These are phyloP conservation scores for Arthrobotrys conoides DNA, from an alignment of 2,329 filamentous ascomycete species.

Conservation along the genomic window DNA sequence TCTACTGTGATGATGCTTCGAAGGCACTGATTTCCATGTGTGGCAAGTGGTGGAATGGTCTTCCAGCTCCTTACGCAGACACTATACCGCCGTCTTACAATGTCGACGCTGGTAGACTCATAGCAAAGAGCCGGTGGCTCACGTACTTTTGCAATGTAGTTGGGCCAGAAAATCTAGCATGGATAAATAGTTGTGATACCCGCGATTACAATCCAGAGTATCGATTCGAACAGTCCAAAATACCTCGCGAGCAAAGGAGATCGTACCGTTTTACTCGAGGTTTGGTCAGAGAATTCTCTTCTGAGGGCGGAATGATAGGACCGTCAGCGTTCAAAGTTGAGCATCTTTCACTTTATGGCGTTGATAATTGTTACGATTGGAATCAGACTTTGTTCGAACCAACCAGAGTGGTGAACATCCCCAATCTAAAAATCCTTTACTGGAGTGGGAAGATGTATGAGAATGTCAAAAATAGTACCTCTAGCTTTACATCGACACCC, in stretches of 20 bases:
- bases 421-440: neutral
- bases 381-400: neutral
- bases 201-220: neutral
- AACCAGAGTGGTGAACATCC: neutral
- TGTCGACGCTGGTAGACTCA: neutral
- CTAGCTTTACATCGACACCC: neutral
- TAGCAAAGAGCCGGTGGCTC: slow-evolving; percentile 2
- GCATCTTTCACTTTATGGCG: slow-evolving; percentile 8
- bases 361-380: slow-evolving; percentile 9
- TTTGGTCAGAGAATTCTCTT: neutral
- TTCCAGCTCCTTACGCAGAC: neutral
- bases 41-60: slow-evolving; percentile 7
- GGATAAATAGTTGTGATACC: neutral
- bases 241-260: neutral
- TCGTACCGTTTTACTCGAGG: neutral
- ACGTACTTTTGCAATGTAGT: neutral
- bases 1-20: neutral
- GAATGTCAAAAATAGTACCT: neutral
- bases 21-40: neutral
- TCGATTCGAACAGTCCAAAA: neutral
- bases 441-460: neutral
- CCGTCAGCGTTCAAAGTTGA: slow-evolving; percentile 4
- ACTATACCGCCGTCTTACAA: neutral
- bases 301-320: neutral
- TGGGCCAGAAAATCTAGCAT: neutral